Evolutionary conservation across 352 stramenopile species (phyloP), one percentile per base, ranked within the genome.

Genomic region (Thalassiosira exigua): DNA sequence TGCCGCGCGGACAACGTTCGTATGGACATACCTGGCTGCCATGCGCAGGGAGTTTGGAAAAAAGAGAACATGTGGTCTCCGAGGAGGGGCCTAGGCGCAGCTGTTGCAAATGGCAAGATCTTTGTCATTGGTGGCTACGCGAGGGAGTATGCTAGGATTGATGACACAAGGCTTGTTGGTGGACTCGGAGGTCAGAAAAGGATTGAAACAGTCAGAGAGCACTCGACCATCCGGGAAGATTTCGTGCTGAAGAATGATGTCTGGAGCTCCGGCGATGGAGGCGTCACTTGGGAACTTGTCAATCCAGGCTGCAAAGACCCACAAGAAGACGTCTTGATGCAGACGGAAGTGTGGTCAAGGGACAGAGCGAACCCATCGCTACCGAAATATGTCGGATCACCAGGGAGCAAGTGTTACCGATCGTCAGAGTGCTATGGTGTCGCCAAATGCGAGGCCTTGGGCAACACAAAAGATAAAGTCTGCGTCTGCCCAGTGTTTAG

Each of bases 401-500:
- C 75, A 27, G 68, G 65, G 22, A 82, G 73, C 59, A 75, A 75
- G 58, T 89, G 74, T 52, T 74, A 60, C 42, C 27, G 48, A 21
- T 79, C 74, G 24, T 79, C 73, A 11, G 88, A 95, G 60, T 95
- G 90, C 68, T 93, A 93, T 56, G 88, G 90, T 24, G 65, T 81
- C 46, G 74, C 75, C 9, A 88, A 92, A 52, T 89, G 82, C 30
- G 85, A 83, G 56, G 57, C 51, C 5, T 58, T 89, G 17, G 76
- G 69, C 12, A 82, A 77, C 30, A 87, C 60, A 22, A 46, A 32
- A 0, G 61, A 90, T 11, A 86, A 75, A 33, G 74, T 90, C 36
- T 95, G 90, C 69, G 87, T 94, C 11, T 95, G 90, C 68, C 69
- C 79, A 22, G 90, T 94, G 75, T 94, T 91, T 82, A 86, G 75